These are phyloP conservation scores for Thelephora aurantiotincta DNA, from an alignment of 768 basidiomycete genomes.

Conservation along the genomic window DNA sequence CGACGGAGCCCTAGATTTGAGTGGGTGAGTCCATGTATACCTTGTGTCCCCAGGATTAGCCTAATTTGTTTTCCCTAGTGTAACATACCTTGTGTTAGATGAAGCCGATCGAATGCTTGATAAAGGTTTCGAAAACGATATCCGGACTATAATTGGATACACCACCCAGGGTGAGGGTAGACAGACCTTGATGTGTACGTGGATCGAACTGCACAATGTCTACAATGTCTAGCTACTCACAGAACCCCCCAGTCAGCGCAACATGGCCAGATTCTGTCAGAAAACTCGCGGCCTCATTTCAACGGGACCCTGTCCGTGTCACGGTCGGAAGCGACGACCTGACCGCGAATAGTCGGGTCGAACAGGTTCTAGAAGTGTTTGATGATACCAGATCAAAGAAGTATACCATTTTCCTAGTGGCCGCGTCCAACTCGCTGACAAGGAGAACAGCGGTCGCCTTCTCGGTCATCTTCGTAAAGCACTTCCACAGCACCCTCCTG, in stretches of 20 bases:
- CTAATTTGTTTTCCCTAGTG: constrained; percentile 26
- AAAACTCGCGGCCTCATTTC: constrained; percentile 78
- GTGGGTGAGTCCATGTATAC: constrained; percentile 31
- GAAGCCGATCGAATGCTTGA: constrained; percentile 99
- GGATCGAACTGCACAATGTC: background rate
- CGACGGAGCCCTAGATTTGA: constrained; percentile 74
- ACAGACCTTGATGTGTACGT: constrained; percentile 91
- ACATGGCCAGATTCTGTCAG: constrained; percentile 97
- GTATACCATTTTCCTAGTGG: constrained; percentile 29
- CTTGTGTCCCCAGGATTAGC: background rate
- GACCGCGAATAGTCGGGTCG: constrained; percentile 87
- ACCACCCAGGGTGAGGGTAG: constrained; percentile 54
- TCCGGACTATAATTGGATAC: constrained; percentile 72
- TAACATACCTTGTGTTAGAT: constrained; percentile 86
- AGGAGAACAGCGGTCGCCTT: constrained; percentile 39
- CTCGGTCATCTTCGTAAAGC: constrained; percentile 38
- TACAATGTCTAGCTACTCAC: background rate
- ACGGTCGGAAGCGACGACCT: constrained; percentile 94
- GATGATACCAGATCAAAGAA: constrained; percentile 79
- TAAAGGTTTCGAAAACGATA: constrained; percentile 97
- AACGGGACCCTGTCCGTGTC: constrained; percentile 70
- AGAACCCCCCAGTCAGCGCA: constrained; percentile 61
- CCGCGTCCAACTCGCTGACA: background rate
- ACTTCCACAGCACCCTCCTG: constrained; percentile 47
- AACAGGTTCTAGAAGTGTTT: constrained; percentile 85